phyloP scores from a whole-genome alignment of 257 asterid species.

The Thymus mandschuricus region DNA sequence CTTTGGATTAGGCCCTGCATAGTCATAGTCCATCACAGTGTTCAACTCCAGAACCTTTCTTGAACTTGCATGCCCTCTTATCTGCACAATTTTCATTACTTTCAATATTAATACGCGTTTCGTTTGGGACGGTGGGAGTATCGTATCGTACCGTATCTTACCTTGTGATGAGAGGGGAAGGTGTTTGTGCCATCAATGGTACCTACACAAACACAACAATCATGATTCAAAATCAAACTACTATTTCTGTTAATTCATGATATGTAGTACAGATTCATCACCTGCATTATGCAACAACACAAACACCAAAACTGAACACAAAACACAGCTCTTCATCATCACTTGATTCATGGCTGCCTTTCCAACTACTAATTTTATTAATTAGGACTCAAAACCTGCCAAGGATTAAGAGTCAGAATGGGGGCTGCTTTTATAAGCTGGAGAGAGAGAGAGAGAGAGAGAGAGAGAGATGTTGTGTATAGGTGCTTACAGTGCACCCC shows the following conservation, averaged over 20 bases:
- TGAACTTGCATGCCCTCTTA: constrained; percentile 20
- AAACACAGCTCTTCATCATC: constrained; percentile 32
- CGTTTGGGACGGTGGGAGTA: no score
- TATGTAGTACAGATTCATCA: constrained; percentile 16
- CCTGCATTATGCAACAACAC: constrained; percentile 50
- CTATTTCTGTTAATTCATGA: neutral
- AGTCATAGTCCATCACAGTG: constrained; percentile 59
- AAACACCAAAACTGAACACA: constrained; percentile 36
- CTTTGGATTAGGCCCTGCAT: constrained; percentile 68
- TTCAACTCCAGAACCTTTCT: constrained; percentile 52
- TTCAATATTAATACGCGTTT: neutral
- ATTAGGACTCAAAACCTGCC: neutral
- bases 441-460: constrained; percentile 5
- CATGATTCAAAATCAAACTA: neutral
- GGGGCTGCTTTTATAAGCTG: constrained; percentile 41
- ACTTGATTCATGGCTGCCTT: constrained; percentile 40
- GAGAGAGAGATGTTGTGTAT: neutral
- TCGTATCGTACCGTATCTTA: constrained; percentile 1
- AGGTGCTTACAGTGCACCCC: constrained; percentile 41
- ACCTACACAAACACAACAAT: constrained; percentile 26
- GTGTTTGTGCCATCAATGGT: constrained; percentile 29
- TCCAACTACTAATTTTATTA: neutral
- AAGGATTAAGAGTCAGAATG: constrained; percentile 30
- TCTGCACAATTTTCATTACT: constrained; percentile 10
- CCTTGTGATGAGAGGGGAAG: constrained; percentile 40